Base-by-base conservation (phyloP, 495 filamentous ascomycete genomes). In the Articulospora tetracladia region DNA sequence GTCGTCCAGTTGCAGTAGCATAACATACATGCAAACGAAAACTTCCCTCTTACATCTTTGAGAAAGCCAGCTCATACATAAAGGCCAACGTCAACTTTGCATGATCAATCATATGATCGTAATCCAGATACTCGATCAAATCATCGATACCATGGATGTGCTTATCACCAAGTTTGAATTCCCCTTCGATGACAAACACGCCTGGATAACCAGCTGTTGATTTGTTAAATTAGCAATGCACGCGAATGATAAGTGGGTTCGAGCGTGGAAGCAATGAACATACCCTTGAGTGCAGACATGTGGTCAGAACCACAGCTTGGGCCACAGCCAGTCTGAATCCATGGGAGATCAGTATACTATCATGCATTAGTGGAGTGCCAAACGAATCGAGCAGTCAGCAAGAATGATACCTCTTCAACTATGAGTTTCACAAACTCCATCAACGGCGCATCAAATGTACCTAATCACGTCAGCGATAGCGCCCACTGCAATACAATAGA, bases 391-490 rank as follows among this genome's bases (percentile, higher is more conserved):
- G n/a, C n/a, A n/a, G n/a, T n/a, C n/a, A n/a, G n/a, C n/a, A n/a
- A n/a, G 49, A 7, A 50, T 53, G 19, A 23, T 32, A 54, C 52
- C 30, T 54, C 52, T 23, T 30, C 52, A 30, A 54, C 32, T 2
- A 54, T 54, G 2, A 54, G 30, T 54, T 54, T 54, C 13, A 54
- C 28, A 23, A 26, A 54, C 25, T 54, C 52, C 30, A 54, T 54
- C 20, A 54, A 24, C 13, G 47, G 20, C 25, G 12, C 20, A 24
- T 50, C 47, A 24, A 24, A 22, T 22, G 25, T 20, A 3, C 12
- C 47, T 20, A 4, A 17, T 47, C 25, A 50, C 11, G 20, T 24
- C 20, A 50, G 4, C 6, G 13, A 6, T 32, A 32, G 30, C 30
- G n/a, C n/a, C n/a, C n/a, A n/a, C n/a, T n/a, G n/a, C n/a, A n/a